Base-by-base conservation (phyloP, 2,329 filamentous ascomycete genomes). In the Lanzia echinophila region DNA sequence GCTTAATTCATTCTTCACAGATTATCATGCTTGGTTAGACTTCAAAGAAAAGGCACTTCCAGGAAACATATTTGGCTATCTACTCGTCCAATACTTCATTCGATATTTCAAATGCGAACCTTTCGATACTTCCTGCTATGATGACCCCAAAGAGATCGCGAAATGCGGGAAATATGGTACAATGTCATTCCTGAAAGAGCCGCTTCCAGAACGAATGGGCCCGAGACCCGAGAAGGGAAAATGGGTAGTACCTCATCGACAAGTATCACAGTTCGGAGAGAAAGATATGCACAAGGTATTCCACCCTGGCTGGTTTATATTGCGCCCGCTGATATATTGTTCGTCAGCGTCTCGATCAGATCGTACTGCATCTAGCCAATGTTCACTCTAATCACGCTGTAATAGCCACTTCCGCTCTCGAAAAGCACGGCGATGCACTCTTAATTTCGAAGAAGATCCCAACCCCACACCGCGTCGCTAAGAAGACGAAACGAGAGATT, bases 171-270 rank as follows among this genome's bases (percentile, higher is more conserved):
- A 51, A 31, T 13, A 46, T 38, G 58, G 60, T 20, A 49, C 38
- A 13, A 55, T 22, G 33, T 50, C 39, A 15, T 63, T 61, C 32
- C 33, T 63, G 28, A 49, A 42, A 24, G 44, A 45, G n/a, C 22
- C 51, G 13, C 38, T 63, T 12, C 56, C 57, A 34, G 54, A 59
- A 11, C 48, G 62, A 43, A 57, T 59, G 6, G 61, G 62, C 5
- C 47, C 45, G 20, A 47, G 60, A 17, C 61, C 61, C 13, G 41
- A 57, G n/a, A 60, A 60, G 28, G 42, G 46, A 13, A 58, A 54
- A 53, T 64, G 58, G 54, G 62, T 62, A 28, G 58, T 60, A 17
- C 62, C 61, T 8, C 54, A 62, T 53, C 47, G 62, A 20, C 62
- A 63, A 46, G 42, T 55, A 3, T 53, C 53, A 15, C 56, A 62